These are phyloP conservation scores for Typha latifolia DNA, from an alignment of 176 grass and related monocot species.

Conservation along the genomic window DNA sequence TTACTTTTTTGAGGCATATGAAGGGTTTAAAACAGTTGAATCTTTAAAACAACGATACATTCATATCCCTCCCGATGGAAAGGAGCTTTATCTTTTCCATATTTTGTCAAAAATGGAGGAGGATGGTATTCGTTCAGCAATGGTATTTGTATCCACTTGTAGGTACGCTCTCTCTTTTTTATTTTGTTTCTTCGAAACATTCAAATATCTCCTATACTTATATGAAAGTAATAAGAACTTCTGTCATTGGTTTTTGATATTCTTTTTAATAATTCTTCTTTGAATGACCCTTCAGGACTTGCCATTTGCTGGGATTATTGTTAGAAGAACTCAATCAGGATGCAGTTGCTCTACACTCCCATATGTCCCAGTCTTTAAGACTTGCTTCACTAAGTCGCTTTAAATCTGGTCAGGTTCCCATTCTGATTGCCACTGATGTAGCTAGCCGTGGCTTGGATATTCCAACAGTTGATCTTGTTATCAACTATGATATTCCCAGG, in stretches of 20 bases:
- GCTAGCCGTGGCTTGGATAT: constrained; percentile 98
- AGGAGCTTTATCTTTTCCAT: constrained; percentile 80
- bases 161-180: constrained; percentile 36
- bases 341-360: constrained; percentile 82
- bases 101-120: constrained; percentile 64
- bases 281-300: constrained; percentile 41
- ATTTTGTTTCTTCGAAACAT: background rate
- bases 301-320: constrained; percentile 64
- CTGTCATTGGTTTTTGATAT: background rate
- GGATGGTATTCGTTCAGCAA: constrained; percentile 51
- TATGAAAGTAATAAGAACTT: background rate
- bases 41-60: constrained; percentile 69
- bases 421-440: constrained; percentile 76
- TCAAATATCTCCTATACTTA: background rate
- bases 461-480: constrained; percentile 93
- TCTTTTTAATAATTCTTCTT: constrained; percentile 9
- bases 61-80: constrained; percentile 44
- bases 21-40: constrained; percentile 89
- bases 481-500: constrained; percentile 91
- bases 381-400: constrained; percentile 60
- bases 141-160: constrained; percentile 78
- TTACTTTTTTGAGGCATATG: constrained; percentile 80
- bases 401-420: constrained; percentile 62
- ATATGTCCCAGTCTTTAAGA: constrained; percentile 64
- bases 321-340: constrained; percentile 55